A percentile compares a stretch with the other conserved stretches of the same genome.
Conservation (phyloP, 2,329 filamentous ascomycete species). For the Neofusicoccum laricinum region DNA sequence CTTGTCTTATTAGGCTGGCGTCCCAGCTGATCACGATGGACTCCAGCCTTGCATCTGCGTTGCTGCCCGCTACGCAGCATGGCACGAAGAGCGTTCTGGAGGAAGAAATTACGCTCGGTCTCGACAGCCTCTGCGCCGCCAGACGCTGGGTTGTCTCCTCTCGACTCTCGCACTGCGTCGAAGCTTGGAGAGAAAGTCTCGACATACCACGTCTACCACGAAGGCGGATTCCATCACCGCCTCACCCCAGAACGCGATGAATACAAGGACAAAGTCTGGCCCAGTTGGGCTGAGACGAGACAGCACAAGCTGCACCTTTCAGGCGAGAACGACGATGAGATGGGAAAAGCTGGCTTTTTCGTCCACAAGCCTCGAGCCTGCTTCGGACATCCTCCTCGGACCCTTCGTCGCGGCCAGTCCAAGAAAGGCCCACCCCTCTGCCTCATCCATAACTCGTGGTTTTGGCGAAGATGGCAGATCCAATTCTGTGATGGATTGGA, state of each 20-base stretch:
- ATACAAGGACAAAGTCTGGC: slow-evolving; percentile 22
- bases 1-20: background rate
- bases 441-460: slow-evolving; percentile 25
- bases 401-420: slow-evolving; percentile 25
- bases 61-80: background rate
- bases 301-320: slow-evolving; percentile 19
- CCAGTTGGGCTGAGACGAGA: background rate
- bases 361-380: slow-evolving; percentile 30
- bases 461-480: slow-evolving; percentile 31
- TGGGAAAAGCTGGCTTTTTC: slow-evolving; percentile 24
- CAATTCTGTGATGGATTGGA: slow-evolving; percentile 27
- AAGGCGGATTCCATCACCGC: slow-evolving; percentile 19
- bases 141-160: background rate
- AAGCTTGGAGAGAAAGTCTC: slow-evolving; percentile 2
- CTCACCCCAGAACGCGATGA: slow-evolving; percentile 20
- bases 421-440: slow-evolving; percentile 22
- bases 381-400: slow-evolving; percentile 29
- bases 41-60: background rate
- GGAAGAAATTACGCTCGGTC: background rate
- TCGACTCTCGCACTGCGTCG: background rate
- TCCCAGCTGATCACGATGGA: background rate
- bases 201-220: slow-evolving; percentile 26
- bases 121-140: background rate
- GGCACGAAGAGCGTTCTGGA: background rate
- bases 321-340: background rate